These are phyloP conservation scores for Ascochyta viciae-villosae DNA, from an alignment of 2,329 filamentous ascomycete genomes.

Conservation along the genomic window DNA sequence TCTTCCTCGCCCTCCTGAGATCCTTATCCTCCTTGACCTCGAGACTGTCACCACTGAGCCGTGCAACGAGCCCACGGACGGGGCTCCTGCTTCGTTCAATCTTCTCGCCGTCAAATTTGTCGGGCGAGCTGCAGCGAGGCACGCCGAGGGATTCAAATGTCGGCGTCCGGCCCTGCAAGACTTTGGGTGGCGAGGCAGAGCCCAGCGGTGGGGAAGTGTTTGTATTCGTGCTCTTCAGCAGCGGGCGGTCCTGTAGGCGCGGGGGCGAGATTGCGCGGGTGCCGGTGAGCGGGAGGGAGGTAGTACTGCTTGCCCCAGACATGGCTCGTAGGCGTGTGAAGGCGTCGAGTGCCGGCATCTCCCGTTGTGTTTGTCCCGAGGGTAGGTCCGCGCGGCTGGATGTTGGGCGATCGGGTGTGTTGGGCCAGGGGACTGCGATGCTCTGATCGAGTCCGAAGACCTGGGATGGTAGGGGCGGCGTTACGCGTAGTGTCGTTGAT, in stretches of 20 bases:
- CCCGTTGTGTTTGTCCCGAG: background rate
- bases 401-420: constrained; percentile 18
- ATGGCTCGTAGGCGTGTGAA: constrained; percentile 8
- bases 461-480: constrained; percentile 6
- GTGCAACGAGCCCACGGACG: constrained; percentile 16
- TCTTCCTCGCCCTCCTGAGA: constrained; percentile 31
- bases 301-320: constrained; percentile 25
- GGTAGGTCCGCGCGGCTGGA: constrained; percentile 3
- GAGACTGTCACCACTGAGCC: constrained; percentile 22
- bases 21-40: constrained; percentile 16
- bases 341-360: background rate
- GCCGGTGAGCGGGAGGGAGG: constrained; percentile 35
- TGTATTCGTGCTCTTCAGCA: background rate
- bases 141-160: constrained; percentile 15
- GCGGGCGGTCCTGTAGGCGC: constrained; percentile 8
- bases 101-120: background rate
- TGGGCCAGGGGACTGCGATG: constrained; percentile 21
- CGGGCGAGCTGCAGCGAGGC: constrained; percentile 2
- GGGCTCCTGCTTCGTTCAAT: constrained; percentile 5
- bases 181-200: background rate
- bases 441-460: constrained; percentile 15
- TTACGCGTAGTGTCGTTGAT: constrained; percentile 5
- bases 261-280: constrained; percentile 14
- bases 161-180: background rate
- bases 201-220: background rate